Percentiles rank a stretch among this genome's conserved stretches.
These are phyloP conservation scores for Cercospora berteroae DNA, from an alignment of 2,329 filamentous ascomycete species.

Conservation along the genomic window DNA sequence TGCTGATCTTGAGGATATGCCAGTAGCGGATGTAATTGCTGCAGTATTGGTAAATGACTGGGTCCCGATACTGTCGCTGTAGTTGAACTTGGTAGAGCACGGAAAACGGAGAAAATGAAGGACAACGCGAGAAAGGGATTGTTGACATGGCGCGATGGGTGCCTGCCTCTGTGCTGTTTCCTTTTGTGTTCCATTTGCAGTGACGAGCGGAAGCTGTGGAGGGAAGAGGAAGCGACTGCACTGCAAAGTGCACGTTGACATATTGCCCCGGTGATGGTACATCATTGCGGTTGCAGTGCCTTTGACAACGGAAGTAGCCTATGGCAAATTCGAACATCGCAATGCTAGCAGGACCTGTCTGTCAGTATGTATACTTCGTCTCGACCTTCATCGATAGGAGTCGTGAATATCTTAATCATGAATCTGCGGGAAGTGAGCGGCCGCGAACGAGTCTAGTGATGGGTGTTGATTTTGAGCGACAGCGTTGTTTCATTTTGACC, in stretches of 20 bases:
- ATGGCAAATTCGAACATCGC: background rate
- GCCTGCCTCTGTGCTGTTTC: background rate
- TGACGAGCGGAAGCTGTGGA: background rate
- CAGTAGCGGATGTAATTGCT: background rate
- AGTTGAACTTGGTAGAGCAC: background rate
- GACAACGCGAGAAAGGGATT: background rate
- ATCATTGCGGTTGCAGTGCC: background rate
- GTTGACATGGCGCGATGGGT: background rate
- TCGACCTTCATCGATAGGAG: background rate
- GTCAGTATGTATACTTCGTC: background rate
- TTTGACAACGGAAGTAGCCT: background rate
- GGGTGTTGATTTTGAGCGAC: background rate
- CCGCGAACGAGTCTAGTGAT: background rate
- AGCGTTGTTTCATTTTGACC: slow-evolving; percentile 2
- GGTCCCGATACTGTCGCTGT: background rate
- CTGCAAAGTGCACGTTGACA: background rate
- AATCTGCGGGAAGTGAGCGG: background rate
- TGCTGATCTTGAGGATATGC: background rate
- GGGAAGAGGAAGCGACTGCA: background rate
- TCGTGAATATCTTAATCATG: background rate
- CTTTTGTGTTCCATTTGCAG: background rate
- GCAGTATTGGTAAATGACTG: background rate
- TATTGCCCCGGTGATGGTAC: background rate
- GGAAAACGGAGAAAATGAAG: background rate
- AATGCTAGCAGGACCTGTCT: background rate